Evolutionary conservation across 495 filamentous ascomycete genomes (phyloP).

Genomic region (Bathelium albidoporum): DNA sequence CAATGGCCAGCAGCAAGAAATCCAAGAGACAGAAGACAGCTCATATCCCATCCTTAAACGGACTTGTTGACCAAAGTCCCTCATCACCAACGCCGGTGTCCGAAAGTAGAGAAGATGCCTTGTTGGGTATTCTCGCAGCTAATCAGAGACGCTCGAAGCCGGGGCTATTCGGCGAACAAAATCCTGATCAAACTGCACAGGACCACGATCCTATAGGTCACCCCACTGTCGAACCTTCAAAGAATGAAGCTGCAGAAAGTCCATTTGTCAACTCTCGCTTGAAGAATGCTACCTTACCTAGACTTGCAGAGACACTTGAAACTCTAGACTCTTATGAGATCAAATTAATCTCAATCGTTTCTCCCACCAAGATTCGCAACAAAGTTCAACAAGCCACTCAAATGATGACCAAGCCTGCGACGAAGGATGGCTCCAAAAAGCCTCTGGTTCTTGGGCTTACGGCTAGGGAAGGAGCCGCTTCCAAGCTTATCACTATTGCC

Average conservation of each 20-base stretch:
- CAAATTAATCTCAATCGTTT: neutral
- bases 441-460: constrained; percentile 36
- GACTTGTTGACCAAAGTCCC: neutral
- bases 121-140: neutral
- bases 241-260: neutral
- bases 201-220: neutral
- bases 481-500: constrained; percentile 53
- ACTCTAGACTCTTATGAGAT: neutral
- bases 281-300: neutral
- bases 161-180: neutral
- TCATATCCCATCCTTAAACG: neutral
- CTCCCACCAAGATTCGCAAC: constrained; percentile 2
- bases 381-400: neutral
- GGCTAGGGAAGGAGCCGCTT: constrained; percentile 40
- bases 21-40: neutral
- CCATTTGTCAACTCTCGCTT: neutral
- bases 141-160: neutral
- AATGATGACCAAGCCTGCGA: neutral
- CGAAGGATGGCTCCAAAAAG: constrained; percentile 12
- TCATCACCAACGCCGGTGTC: neutral
- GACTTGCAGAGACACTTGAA: neutral
- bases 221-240: neutral
- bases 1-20: neutral
- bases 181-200: neutral
- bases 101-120: neutral